These are phyloP conservation scores for Tubosaeta brunneosetosa DNA, from an alignment of 768 basidiomycete species.

Conservation along the genomic window DNA sequence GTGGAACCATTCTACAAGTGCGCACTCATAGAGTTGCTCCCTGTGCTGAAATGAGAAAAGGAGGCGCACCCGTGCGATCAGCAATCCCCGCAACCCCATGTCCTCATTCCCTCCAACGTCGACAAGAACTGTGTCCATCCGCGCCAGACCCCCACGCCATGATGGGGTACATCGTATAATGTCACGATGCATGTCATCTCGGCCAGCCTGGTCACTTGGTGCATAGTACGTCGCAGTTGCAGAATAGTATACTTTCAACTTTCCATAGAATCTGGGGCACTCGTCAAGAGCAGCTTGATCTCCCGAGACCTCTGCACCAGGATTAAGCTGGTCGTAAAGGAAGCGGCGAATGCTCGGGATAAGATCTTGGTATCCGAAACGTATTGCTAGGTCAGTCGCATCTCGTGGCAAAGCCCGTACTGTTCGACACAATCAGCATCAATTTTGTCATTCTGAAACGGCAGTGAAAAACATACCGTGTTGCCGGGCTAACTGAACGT, in stretches of 20 bases:
- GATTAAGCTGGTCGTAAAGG: neutral
- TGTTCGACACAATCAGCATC: too few species aligned
- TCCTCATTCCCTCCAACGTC: constrained; percentile 14
- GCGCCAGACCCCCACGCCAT: constrained; percentile 7
- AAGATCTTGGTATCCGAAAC: too few species aligned
- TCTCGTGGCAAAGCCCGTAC: too few species aligned
- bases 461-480: too few species aligned
- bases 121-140: constrained; percentile 16
- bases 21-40: constrained; percentile 20
- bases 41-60: constrained; percentile 26
- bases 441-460: too few species aligned
- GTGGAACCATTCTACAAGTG: constrained; percentile 30
- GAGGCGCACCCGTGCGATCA: constrained; percentile 21
- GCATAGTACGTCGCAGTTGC: constrained; percentile 25
- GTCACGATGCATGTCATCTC: constrained; percentile 4
- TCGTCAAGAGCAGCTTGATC: neutral
- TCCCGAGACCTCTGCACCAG: neutral
- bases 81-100: constrained; percentile 2
- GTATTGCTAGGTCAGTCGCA: too few species aligned
- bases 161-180: constrained; percentile 14
- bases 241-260: constrained; percentile 25
- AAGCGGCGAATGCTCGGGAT: too few species aligned
- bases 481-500: too few species aligned
- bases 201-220: constrained; percentile 20
- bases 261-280: constrained; percentile 2